Conservation (phyloP, 1,284 basidiomycete species). For the Cutaneotrichosporon spelunceum region DNA sequence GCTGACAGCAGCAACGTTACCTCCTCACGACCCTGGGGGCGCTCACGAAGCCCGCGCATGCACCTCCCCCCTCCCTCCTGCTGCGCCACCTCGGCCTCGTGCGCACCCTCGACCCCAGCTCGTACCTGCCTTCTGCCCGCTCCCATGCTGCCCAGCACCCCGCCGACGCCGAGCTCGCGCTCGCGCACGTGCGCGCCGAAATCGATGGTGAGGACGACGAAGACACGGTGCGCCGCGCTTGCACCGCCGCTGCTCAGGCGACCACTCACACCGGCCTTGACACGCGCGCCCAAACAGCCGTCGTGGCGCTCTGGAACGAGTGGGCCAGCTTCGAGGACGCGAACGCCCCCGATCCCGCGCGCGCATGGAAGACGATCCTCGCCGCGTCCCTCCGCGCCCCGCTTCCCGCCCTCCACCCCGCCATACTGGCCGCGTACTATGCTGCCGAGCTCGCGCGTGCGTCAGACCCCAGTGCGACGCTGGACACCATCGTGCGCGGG, state of each 20-base stretch:
- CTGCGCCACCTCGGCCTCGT: constrained; percentile 35
- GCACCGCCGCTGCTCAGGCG: constrained; percentile 22
- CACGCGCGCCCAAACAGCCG: constrained; percentile 21
- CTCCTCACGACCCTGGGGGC: constrained; percentile 36
- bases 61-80: constrained; percentile 38
- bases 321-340: constrained; percentile 29
- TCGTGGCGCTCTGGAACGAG: constrained; percentile 29
- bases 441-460: constrained; percentile 14
- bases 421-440: constrained; percentile 26
- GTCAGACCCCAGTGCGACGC: constrained; percentile 1
- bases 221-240: constrained; percentile 23
- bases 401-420: constrained; percentile 28
- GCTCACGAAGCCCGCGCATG: constrained; percentile 34
- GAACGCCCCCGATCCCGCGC: not conserved
- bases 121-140: constrained; percentile 22
- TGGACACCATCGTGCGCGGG: constrained; percentile 15
- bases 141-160: constrained; percentile 37
- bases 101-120: constrained; percentile 7
- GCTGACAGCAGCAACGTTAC: constrained; percentile 28
- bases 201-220: constrained; percentile 3
- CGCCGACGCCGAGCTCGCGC: constrained; percentile 32
- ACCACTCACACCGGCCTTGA: constrained; percentile 18
- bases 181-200: constrained; percentile 28
- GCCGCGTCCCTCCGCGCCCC: constrained; percentile 25
- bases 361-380: constrained; percentile 27